Evolutionary conservation across 768 basidiomycete species (phyloP), one percentile per base, ranked within the genome.

Genomic region (Collybia mongolica): DNA sequence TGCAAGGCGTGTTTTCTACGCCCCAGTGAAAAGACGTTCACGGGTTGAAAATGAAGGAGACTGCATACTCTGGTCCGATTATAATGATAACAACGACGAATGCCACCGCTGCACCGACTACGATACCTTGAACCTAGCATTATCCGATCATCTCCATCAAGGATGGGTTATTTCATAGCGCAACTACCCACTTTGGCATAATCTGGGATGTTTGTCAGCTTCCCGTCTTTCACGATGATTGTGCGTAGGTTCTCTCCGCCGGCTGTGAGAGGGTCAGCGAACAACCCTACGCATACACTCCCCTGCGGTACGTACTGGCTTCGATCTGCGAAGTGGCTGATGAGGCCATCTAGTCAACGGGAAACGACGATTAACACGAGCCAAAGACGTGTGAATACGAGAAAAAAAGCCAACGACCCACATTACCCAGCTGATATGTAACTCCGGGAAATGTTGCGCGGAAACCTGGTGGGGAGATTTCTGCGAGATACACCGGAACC

Each of bases 381-480:
- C 15, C 15, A 2, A 14, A 39, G 38, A 48, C 36, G 26, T 47
- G 12, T 24, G 32, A n/a, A n/a, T n/a, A n/a, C n/a, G n/a, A n/a
- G n/a, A n/a, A n/a, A 28, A 46, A 52, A 18, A 14, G 9, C 29
- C 18, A 43, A 28, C 5, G 67, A 77, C 70, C n/a, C 48, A 75
- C 74, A 67, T 89, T 91, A 39, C 91, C 90, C 28, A 92, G 59
- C 58, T 93, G 91, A 68, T 92, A 93, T 3, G 86, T 82, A 1
- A 90, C 80, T 52, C 91, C 91, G 38, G 88, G 87, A 74, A 91
- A 93, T 1, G 87, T 86, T 3, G 90, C 88, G 50, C 93, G 77
- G 79, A 93, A 94, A 0, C 89, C 91, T 8, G 90, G 86, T 2
- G 93, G 93, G 0, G 88, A 88, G 67, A 92, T 75, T 66, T 96